Evolutionary conservation across 768 basidiomycete genomes (phyloP), one percentile per base, ranked within the genome.

Genomic region (Tulasnella sp.): DNA sequence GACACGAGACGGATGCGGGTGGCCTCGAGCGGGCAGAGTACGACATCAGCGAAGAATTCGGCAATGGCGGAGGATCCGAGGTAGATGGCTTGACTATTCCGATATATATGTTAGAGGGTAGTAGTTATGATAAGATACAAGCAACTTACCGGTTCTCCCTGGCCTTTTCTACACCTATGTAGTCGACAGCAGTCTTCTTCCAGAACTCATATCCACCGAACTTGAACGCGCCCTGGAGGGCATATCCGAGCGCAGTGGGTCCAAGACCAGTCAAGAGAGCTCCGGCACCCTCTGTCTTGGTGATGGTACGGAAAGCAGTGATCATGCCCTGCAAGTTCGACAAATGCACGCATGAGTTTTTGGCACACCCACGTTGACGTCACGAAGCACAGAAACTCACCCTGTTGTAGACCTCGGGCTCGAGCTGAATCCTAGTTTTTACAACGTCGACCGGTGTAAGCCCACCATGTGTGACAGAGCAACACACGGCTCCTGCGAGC

Each of bases 161-260:
- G 43, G 80, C 75, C 70, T 91, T 88, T 72, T 94, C 84, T 54
- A 73, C 55, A 68, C 93, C 93, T 63, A 90, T 84, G 65, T 85
- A 69, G 80, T 93, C 93, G 79, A 83, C 83, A 80, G 93, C 94
- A 64, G 70, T 61, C 72, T 96, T 93, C 79, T 95, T 97, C 87
- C 94, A 97, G 69, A 87, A 72, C 75, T 97, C 93, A 72, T 96
- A 96, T 72, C 94, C 88, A 76, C 94, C 94, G 73, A 90, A 96
- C 76, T 97, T 97, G 86, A 95, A 92, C 82, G 93, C 85, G 71
- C 94, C 94, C 76, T 96, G 94, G 67, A 92, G 80, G 8, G 90
- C 89, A 78, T 94, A 94, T 64, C 94, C 92, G 73, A 95, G 77
- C 64, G 92, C 77, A 61, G 94, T 97, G 56, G 94, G 94, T 38